Base-by-base conservation (phyloP, 2,329 filamentous ascomycete species). In the Tolypocladium tundrense region DNA sequence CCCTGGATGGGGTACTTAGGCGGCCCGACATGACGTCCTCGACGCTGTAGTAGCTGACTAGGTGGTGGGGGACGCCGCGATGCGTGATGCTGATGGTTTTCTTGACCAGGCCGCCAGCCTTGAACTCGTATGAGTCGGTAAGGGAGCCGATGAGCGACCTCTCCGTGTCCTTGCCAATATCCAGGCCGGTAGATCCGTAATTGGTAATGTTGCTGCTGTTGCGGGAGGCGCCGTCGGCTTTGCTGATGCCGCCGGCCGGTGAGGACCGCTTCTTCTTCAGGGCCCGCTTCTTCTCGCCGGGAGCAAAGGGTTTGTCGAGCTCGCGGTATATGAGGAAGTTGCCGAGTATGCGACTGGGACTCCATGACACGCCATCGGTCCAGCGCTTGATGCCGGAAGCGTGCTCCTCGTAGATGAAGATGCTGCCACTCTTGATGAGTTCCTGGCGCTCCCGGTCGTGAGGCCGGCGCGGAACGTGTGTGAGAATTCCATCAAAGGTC, bases 281-380 rank as follows among this genome's bases (percentile, higher is more conserved):
- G 0, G 90, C 90, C 53, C 87, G 81, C 72, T 94, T 94, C 79
- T 93, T 94, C 75, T 93, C 88, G 8, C 90, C 90, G 0, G 89
- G 88, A 2, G 87, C 85, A 63, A 92, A 92, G 0, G 87, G 85
- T 65, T 87, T 85, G 61, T 88, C 83, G 50, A 95, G 80, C 70
- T 96, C 90, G 37, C 91, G 85, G 67, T 96, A 96, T 64, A 95
- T 83, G 50, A 96, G 80, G 65, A 91, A 95, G 69, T 94, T 94
- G 59, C 87, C 88, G 53, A 93, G 78, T 53, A 95, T 93, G 19
- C 88, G 86, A 71, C 87, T 95, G 0, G 92, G 92, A 64, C 90
- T 95, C 92, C 92, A 97, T 8, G 88, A 87, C 13, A 93, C 84
- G 16, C 92, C 91, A 65, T 97, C 92, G 0, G 91, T 96, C 92